Conservation (phyloP, 2,329 filamentous ascomycete genomes). For the Aspergillus viridinutans region DNA sequence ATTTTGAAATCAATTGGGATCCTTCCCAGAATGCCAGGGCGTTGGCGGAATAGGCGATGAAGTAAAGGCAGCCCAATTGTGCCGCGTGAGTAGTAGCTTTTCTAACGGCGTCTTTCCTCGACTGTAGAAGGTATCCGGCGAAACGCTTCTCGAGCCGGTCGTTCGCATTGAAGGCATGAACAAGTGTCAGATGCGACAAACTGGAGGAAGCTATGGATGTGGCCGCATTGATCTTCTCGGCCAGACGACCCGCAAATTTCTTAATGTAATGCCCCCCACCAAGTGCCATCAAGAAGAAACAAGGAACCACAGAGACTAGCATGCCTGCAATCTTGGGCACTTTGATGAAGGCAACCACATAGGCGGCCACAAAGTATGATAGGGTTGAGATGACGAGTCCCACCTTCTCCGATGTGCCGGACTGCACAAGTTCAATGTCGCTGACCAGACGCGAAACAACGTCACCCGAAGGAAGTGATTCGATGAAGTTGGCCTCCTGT, state of each 20-base stretch:
- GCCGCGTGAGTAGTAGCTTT: slow-evolving; percentile 55
- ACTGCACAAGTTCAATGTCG: slow-evolving; percentile 63
- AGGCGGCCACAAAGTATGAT: slow-evolving; percentile 64
- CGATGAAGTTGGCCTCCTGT: slow-evolving; percentile 63
- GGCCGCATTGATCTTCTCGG: slow-evolving; percentile 52
- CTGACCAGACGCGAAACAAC: slow-evolving; percentile 59
- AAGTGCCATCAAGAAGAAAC: slow-evolving; percentile 56
- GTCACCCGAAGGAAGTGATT: slow-evolving; percentile 58
- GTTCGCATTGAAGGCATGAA: slow-evolving; percentile 61
- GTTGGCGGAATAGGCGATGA: slow-evolving; percentile 64
- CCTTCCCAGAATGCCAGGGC: slow-evolving; percentile 66
- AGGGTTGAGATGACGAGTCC: slow-evolving; percentile 59
- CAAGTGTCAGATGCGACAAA: slow-evolving; percentile 56
- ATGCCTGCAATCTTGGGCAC: slow-evolving; percentile 60
- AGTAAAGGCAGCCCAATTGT: slow-evolving; percentile 60
- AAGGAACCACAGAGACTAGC: slow-evolving; percentile 59
- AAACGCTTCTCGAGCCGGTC: slow-evolving; percentile 58
- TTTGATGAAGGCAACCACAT: slow-evolving; percentile 63
- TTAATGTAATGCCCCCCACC: slow-evolving; percentile 52
- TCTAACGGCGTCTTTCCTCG: slow-evolving; percentile 51
- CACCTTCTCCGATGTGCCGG: slow-evolving; percentile 67
- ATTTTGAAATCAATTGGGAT: slow-evolving; percentile 49
- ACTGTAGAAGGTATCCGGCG: slow-evolving; percentile 46
- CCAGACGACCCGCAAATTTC: slow-evolving; percentile 46
- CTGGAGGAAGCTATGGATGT: slow-evolving; percentile 60